A percentile compares a stretch with the other conserved stretches of the same genome.
Conservation (phyloP, 192 early-diverging fungal genomes). For the Chytriomyces sp. region DNA sequence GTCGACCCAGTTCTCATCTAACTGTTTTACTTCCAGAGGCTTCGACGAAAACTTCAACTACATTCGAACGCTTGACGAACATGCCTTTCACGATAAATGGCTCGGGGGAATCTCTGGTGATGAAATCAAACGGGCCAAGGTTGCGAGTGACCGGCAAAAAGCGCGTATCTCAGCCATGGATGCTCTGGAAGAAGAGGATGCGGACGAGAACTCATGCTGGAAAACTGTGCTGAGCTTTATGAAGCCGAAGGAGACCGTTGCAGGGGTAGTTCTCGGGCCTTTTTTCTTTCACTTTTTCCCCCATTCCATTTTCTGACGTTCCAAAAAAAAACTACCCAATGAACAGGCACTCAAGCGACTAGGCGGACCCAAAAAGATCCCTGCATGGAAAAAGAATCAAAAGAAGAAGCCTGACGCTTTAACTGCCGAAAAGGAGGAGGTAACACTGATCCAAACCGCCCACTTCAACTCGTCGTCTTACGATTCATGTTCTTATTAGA, state of each 20-base stretch:
- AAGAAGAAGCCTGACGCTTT: slow-evolving; percentile 31
- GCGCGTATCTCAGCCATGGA: slow-evolving; percentile 36
- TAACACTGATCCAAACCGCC: not conserved
- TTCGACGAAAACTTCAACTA: slow-evolving; percentile 62
- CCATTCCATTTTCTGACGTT: not conserved
- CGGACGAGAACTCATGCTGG: slow-evolving; percentile 26
- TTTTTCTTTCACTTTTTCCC: slow-evolving; percentile 1
- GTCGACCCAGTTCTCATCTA: slow-evolving; percentile 18
- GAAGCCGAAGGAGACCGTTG: slow-evolving; percentile 35
- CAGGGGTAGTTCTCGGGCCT: slow-evolving; percentile 13
- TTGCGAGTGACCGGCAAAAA: slow-evolving; percentile 35
- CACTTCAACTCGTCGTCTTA: not conserved
- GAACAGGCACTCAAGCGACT: slow-evolving; percentile 49
- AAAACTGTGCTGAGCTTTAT: slow-evolving; percentile 33
- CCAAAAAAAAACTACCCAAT: not conserved
- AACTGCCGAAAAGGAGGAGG: slow-evolving; percentile 2
- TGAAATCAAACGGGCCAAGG: slow-evolving; percentile 52
- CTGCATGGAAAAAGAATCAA: slow-evolving; percentile 51
- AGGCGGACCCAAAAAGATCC: slow-evolving; percentile 33
- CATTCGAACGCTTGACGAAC: slow-evolving; percentile 58
- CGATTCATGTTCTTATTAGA: not conserved
- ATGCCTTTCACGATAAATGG: slow-evolving; percentile 60
- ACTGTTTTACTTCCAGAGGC: slow-evolving; percentile 19
- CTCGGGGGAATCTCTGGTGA: slow-evolving; percentile 54
- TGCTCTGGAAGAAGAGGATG: slow-evolving; percentile 13